Evolutionary conservation across 2,329 filamentous ascomycete species (phyloP).

Genomic region (Alternaria dauci): DNA sequence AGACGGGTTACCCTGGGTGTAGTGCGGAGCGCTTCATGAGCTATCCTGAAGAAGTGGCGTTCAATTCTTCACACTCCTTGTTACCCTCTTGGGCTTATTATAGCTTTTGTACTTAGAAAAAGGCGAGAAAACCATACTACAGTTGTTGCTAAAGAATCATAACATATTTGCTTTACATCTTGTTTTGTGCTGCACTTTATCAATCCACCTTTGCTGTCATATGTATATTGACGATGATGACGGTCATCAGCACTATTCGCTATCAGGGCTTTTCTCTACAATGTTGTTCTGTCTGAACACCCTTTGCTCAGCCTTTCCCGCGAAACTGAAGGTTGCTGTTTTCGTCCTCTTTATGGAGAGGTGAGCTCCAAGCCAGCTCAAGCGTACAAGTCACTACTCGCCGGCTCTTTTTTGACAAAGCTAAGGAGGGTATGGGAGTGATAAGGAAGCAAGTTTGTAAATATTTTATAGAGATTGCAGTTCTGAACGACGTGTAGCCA

Average conservation of each 20-base stretch:
- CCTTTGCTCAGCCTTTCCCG: not conserved
- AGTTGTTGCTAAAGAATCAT: constrained; percentile 3
- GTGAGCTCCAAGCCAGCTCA: not conserved
- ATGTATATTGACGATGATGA: not conserved
- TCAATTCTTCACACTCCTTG: constrained; percentile 10
- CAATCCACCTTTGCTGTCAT: not conserved
- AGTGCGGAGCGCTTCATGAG: not conserved
- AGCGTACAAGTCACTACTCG: not conserved
- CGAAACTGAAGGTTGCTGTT: not conserved
- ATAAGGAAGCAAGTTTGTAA: not conserved
- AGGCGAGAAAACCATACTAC: constrained; percentile 15
- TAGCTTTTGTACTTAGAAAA: constrained; percentile 4
- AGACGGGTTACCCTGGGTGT: not conserved
- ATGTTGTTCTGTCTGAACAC: not conserved
- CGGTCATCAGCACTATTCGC: not conserved
- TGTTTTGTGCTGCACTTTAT: not conserved
- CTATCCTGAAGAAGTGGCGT: constrained; percentile 2
- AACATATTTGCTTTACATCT: not conserved
- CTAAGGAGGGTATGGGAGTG: not conserved
- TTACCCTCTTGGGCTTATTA: not conserved
- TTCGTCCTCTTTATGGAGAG: not conserved
- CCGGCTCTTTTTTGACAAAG: not conserved
- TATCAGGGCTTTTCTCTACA: not conserved
- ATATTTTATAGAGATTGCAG: not conserved
- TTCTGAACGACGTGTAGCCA: too few species aligned